Conservation (phyloP, 2,329 filamentous ascomycete genomes). For the Penicillium sp. region DNA sequence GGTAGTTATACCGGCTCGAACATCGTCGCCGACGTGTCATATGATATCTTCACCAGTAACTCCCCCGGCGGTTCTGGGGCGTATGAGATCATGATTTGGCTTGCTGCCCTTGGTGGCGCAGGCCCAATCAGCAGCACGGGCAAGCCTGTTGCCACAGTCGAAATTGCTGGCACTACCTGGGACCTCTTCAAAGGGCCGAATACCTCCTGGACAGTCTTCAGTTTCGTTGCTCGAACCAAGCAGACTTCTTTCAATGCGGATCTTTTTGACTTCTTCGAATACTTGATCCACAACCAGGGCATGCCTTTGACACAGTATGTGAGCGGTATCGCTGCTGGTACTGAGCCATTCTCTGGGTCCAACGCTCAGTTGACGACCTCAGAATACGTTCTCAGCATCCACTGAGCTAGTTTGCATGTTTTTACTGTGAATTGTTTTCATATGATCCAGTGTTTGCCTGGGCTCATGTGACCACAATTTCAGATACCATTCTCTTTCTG, state of each 20-base stretch:
- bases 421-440: too few relatives aligned
- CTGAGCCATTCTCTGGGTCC: slow-evolving; percentile 57
- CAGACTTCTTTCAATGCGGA: slow-evolving; percentile 56
- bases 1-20: slow-evolving; percentile 46
- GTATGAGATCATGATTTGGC: slow-evolving; percentile 65
- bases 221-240: slow-evolving; percentile 51
- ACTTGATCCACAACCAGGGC: slow-evolving; percentile 52
- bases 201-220: slow-evolving; percentile 56
- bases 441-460: too few relatives aligned
- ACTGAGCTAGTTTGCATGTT: too few relatives aligned
- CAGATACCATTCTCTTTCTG: too few relatives aligned
- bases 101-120: slow-evolving; percentile 50
- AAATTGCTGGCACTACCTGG: slow-evolving; percentile 53
- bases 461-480: too few relatives aligned
- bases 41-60: slow-evolving; percentile 55
- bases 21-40: slow-evolving; percentile 57
- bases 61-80: slow-evolving; percentile 42
- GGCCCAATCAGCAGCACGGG: slow-evolving; percentile 59
- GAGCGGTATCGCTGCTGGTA: slow-evolving; percentile 54
- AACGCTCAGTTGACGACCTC: slow-evolving; percentile 46
- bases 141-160: slow-evolving; percentile 50
- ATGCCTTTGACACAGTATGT: slow-evolving; percentile 52
- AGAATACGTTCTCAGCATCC: too few relatives aligned
- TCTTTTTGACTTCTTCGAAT: slow-evolving; percentile 56
- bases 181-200: slow-evolving; percentile 58